phyloP scores from a whole-genome alignment of 495 filamentous ascomycete genomes.

The Penicillium odoratum region DNA sequence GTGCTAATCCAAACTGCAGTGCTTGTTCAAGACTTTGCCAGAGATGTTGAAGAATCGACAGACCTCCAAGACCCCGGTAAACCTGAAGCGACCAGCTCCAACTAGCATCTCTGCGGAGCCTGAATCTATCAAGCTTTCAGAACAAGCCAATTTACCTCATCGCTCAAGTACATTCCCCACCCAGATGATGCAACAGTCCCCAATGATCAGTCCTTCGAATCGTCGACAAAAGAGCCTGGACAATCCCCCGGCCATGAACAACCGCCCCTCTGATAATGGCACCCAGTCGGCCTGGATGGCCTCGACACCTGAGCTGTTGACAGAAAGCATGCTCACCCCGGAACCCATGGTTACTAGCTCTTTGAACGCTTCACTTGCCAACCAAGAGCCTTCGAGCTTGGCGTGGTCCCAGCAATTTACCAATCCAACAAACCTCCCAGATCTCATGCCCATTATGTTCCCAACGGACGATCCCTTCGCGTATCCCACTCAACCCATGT shows the following conservation, averaged over 20 bases:
- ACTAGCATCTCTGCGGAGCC: conserved; percentile 25
- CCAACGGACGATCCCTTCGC: conserved; percentile 86
- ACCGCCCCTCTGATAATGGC: conserved; percentile 24
- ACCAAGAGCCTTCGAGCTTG: conserved; percentile 25
- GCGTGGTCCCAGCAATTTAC: conserved; percentile 34
- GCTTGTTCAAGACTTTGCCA: conserved; percentile 80
- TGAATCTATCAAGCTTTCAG: conserved; percentile 27
- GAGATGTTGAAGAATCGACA: conserved; percentile 61
- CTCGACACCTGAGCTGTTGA: conserved; percentile 32
- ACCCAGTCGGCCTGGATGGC: conserved; percentile 32
- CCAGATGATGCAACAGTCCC: conserved; percentile 28
- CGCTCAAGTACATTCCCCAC: conserved; percentile 52
- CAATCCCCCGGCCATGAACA: conserved; percentile 24
- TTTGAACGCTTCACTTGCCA: conserved; percentile 23
- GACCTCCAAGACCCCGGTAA: conserved; percentile 40
- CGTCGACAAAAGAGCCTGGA: conserved; percentile 38
- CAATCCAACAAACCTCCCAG: conserved; percentile 53
- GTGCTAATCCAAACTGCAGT: conserved; percentile 34
- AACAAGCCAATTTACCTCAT: conserved; percentile 34
- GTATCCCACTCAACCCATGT: conserved; percentile 84
- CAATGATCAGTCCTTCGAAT: conserved; percentile 16
- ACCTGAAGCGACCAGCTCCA: conserved; percentile 44
- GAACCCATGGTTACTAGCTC: conserved; percentile 23
- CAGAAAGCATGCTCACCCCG: conserved; percentile 36
- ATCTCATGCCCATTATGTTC: conserved; percentile 90